Conservation (phyloP, 495 filamentous ascomycete species). For the Talaromyces liani region DNA sequence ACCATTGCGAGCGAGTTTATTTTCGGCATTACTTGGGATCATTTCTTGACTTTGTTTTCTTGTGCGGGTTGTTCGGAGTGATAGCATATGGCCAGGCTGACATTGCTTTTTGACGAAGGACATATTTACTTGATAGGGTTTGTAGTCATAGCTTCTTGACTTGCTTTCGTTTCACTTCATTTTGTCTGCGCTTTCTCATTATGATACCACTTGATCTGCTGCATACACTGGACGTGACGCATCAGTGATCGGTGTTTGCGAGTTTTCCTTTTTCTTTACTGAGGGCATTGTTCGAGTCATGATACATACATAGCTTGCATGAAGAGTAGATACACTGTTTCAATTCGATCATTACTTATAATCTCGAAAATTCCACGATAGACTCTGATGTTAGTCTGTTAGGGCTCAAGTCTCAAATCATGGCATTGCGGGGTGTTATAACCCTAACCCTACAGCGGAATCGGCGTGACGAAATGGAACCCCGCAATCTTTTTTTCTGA, state of each 20-base stretch:
- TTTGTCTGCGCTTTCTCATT: not conserved
- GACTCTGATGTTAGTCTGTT: too few species aligned
- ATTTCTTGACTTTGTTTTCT: not conserved
- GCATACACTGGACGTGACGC: slow-evolving; percentile 7
- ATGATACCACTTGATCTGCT: slow-evolving; percentile 6
- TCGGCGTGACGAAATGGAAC: not conserved
- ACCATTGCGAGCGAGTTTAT: not conserved
- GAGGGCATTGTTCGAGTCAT: not conserved
- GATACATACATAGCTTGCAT: slow-evolving; percentile 1
- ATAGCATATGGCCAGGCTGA: not conserved
- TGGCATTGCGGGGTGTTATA: too few species aligned
- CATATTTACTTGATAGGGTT: not conserved
- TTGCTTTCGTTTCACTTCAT: not conserved
- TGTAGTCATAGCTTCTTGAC: slow-evolving; percentile 1
- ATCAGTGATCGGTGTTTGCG: slow-evolving; percentile 3
- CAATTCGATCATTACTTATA: not conserved
- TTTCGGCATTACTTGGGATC: slow-evolving; percentile 1
- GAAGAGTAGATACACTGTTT: not conserved
- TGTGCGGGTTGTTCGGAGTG: not conserved
- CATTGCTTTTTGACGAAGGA: not conserved
- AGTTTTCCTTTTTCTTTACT: not conserved
- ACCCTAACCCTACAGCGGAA: not conserved
- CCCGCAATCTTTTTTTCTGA: not conserved
- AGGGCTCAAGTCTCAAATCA: too few species aligned
- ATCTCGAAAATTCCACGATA: not conserved